Base-by-base conservation (phyloP, 805 yeast species). In the Kuraishia borneana region DNA sequence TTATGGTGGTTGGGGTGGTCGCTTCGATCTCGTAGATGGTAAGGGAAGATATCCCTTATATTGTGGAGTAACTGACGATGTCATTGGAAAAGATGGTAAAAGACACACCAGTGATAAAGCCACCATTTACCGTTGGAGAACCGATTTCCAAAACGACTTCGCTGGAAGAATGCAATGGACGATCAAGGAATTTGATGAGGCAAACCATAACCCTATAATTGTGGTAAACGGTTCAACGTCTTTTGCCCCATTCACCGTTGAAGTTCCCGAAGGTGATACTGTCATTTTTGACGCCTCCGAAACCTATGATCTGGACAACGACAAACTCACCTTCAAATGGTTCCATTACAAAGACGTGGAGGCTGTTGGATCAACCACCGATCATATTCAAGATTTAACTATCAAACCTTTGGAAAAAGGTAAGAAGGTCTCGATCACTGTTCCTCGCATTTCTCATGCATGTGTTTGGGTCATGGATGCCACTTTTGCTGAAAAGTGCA, bases 71-170 rank as follows among this genome's bases (percentile, higher is more conserved):
- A 34, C 42, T 14, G 59, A 54, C 34, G 37, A 39, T 21, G 47
- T 42, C 21, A 29, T 44, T 12, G 53, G 51, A 2, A 26, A 14
- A 3, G 43, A 51, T 30, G 44, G 42, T 12, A 34, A 32, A 16
- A 34, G 36, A n/a, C 34, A 40, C 25, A 37, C 36, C 20, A 45
- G 53, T 32, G 44, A 48, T 35, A 39, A 50, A 20, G 58, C 53
- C 4, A 43, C 56, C 1, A 51, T 54, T 21, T 54, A 58, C 58
- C 51, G 56, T 42, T 53, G 56, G 58, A 50, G 58, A 43, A 46
- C 45, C 3, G 55, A 47, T 2, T 53, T 34, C 34, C 58, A 54
- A 31, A 37, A 40, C 21, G 56, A 50, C 37, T 54, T 54, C 39
- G 58, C 51, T 3, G 43, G 45, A 4, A 46, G 58, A 43, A 51